Evolutionary conservation across 2,329 filamentous ascomycete species (phyloP), one percentile per base, ranked within the genome.

Genomic region (Lachnellula suecica): DNA sequence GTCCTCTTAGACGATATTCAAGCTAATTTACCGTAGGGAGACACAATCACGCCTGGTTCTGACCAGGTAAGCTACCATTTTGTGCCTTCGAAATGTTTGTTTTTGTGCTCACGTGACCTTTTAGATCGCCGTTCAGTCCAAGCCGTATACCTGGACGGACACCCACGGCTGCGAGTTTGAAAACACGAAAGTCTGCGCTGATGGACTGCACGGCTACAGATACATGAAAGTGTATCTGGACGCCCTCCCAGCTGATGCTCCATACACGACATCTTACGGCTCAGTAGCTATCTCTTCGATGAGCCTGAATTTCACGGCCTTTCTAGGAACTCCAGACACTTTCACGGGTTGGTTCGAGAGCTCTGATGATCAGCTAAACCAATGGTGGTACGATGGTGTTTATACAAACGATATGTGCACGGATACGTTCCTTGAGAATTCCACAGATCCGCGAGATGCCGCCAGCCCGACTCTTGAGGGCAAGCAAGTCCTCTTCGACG

Each of bases 281-380:
- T 60, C 66, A 3, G 71, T 81, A 1, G 63, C 65, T 1, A 78
- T 81, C 25, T 63, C 69, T 1, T 71, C 71, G 1, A 58, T 79
- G 20, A 66, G 58, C 8, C 62, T 81, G 3, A 68, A 71, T 20
- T 77, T 71, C 58, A 73, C 72, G 0, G 76, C 69, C 9, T 78
- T 71, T 55, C 67, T 73, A 2, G 78, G 77, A 22, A 78, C 74
- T 0, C 67, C 75, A 0, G 72, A 76, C 35, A 77, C 74, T 1
- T 80, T 77, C 51, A 71, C 70, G 1, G 78, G 78, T 3, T 76
- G 71, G 69, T 80, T 81, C 47, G 74, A 79, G 58, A 79, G 77
- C 47, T 79, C 77, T 1, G 77, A 80, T 53, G 57, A 67, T 4
- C 57, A 74, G 15, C 59, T 80, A 7, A 79, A 75, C 17, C 74